Base-by-base conservation (phyloP, 1,284 basidiomycete species). In the Pascua sp. region DNA sequence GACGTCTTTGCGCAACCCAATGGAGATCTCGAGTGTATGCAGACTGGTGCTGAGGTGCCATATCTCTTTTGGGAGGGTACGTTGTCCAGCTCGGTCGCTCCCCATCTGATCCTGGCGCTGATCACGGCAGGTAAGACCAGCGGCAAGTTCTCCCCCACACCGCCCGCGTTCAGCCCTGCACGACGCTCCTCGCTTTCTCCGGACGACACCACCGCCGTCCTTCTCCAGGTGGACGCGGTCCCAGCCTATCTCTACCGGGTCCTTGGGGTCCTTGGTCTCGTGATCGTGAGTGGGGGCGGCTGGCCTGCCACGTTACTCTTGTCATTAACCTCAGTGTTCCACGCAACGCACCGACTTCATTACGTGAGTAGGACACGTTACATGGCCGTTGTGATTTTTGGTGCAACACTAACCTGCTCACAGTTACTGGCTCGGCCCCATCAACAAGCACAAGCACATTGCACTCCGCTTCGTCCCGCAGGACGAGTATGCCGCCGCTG, bases 401-500 rank as follows among this genome's bases (percentile, higher is more conserved):
- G 24, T 4, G 11, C 17, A 11, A 45, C 12, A 8, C 16, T 45
- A 17, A 45, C 44, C 11, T 32, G 24, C 24, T 32, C 24, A 10
- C 17, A 45, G 77, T 11, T 81, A 79, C 61, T 82, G 80, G 80
- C 76, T 81, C 8, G 79, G 24, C 55, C 76, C 11, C 24, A 7
- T 46, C 45, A 46, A 46, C 41, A 78, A 75, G 55, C 77, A 81
- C 65, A 63, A 69, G 16, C 63, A 78, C 51, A 63, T 82, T 51
- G 79, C 79, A 1, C 67, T 83, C 9, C 77, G 80, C 7, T 83
- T 83, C 67, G 49, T 82, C 3, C 73, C 79, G 1, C 81, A 82
- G 56, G 60, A 57, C 0, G 70, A 71, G 17, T 82, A 80, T 64
- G 78, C 77, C 54, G 56, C 55, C 7, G 75, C 80, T 0, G 81